Evolutionary conservation across 495 filamentous ascomycete species (phyloP).

Genomic region (Podospora sp.): DNA sequence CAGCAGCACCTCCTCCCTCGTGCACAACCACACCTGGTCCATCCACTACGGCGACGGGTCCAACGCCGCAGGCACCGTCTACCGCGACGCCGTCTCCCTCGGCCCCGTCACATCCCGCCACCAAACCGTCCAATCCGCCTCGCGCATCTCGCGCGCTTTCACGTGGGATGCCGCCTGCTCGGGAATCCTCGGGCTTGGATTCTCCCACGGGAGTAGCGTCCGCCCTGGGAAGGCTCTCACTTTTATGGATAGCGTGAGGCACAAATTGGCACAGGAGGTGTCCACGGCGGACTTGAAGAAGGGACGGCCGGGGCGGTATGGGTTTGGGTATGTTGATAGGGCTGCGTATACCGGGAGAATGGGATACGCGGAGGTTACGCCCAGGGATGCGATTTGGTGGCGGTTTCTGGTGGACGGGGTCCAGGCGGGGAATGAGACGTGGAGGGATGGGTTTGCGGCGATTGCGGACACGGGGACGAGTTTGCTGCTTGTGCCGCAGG

Average conservation of each 20-base stretch:
- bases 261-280: conserved; percentile 55
- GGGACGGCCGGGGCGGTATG: conserved; percentile 58
- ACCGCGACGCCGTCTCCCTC: conserved; percentile 66
- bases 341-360: conserved; percentile 57
- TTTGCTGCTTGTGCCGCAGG: conserved; percentile 5
- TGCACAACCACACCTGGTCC: conserved; percentile 59
- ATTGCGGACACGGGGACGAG: conserved; percentile 67
- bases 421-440: not conserved
- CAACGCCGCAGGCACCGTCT: conserved; percentile 63
- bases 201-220: conserved; percentile 68
- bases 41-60: conserved; percentile 74
- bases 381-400: conserved; percentile 39
- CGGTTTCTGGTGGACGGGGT: conserved; percentile 14
- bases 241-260: conserved; percentile 68
- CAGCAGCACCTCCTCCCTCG: conserved; percentile 47
- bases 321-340: conserved; percentile 68
- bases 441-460: conserved; percentile 38
- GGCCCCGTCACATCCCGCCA: conserved; percentile 59
- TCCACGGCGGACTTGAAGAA: conserved; percentile 67
- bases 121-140: conserved; percentile 70
- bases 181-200: conserved; percentile 73
- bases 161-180: conserved; percentile 58
- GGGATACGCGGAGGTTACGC: conserved; percentile 4
- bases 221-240: conserved; percentile 58
- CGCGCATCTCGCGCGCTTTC: conserved; percentile 60